These are phyloP conservation scores for Colletotrichum echinochloae DNA, from an alignment of 2,329 filamentous ascomycete species.

Conservation along the genomic window DNA sequence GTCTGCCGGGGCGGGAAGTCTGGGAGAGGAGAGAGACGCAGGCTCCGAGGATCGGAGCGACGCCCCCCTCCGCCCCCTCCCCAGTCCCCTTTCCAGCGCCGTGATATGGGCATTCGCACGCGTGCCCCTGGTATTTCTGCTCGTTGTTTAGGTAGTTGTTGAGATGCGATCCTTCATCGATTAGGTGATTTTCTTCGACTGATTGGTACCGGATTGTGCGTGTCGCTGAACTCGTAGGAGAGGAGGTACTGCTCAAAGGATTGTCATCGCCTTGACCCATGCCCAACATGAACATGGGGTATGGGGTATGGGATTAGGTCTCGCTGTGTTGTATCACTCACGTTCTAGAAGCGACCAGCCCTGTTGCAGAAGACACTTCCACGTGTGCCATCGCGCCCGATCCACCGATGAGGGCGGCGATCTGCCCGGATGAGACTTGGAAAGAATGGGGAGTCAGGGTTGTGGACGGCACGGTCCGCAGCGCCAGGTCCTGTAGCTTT, in stretches of 20 bases:
- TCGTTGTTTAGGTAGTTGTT: not conserved
- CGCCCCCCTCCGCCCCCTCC: no score
- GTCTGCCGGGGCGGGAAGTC: not conserved
- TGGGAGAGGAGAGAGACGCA: not conserved
- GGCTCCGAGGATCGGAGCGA: slow-evolving; percentile 31
- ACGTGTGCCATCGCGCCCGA: not conserved
- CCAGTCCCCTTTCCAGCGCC: not conserved
- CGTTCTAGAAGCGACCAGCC: not conserved
- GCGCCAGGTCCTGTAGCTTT: not conserved
- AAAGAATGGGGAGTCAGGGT: slow-evolving; percentile 8
- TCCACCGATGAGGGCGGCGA: slow-evolving; percentile 8
- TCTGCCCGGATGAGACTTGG: slow-evolving; percentile 16
- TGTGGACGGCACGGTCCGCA: slow-evolving; percentile 30
- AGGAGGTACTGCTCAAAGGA: not conserved
- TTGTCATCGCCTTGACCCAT: not conserved
- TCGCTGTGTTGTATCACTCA: no score
- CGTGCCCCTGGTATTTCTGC: no score
- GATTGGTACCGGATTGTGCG: not conserved
- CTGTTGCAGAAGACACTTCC: not conserved
- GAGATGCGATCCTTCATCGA: not conserved
- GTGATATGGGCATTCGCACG: slow-evolving; percentile 8
- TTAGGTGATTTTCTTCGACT: not conserved
- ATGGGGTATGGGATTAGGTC: not conserved
- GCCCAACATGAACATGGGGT: not conserved
- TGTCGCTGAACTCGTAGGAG: not conserved